phyloP scores from a whole-genome alignment of 345 rosid species.

The Brassica juncea region DNA sequence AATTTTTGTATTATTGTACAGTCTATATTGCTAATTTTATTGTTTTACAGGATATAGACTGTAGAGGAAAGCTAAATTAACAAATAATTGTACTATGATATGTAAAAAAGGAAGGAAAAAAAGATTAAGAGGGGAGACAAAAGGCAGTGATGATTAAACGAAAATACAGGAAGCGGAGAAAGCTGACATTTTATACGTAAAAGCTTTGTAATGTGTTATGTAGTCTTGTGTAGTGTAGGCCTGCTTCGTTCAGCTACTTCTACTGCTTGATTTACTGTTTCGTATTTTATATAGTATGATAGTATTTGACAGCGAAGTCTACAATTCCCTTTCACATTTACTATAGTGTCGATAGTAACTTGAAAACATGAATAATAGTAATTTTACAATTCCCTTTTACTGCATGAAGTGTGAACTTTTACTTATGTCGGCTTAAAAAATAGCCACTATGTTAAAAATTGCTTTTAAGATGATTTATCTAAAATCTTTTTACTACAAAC shows the following conservation, averaged over 20 bases:
- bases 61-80: conserved; percentile 5
- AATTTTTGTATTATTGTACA: not conserved
- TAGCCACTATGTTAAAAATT: not conserved
- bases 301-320: conserved; percentile 22
- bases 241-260: conserved; percentile 32
- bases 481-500: not conserved
- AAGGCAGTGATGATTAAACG: conserved; percentile 30
- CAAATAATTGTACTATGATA: conserved; percentile 34
- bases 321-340: conserved; percentile 31
- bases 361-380: not conserved
- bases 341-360: not conserved
- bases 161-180: conserved; percentile 29
- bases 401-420: not conserved
- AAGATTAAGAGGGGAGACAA: conserved; percentile 24
- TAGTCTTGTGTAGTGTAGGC: conserved; percentile 33
- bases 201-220: conserved; percentile 27
- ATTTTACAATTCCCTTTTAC: not conserved
- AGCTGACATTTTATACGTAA: conserved; percentile 39
- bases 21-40: not conserved
- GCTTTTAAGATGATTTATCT: not conserved
- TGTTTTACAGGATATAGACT: not conserved
- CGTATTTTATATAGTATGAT: not conserved
- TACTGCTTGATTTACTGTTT: conserved; percentile 26
- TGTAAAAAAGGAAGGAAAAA: not conserved
- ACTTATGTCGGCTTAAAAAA: not conserved